These are phyloP conservation scores for Heritiera fomes DNA, from an alignment of 345 rosid species.

Conservation along the genomic window DNA sequence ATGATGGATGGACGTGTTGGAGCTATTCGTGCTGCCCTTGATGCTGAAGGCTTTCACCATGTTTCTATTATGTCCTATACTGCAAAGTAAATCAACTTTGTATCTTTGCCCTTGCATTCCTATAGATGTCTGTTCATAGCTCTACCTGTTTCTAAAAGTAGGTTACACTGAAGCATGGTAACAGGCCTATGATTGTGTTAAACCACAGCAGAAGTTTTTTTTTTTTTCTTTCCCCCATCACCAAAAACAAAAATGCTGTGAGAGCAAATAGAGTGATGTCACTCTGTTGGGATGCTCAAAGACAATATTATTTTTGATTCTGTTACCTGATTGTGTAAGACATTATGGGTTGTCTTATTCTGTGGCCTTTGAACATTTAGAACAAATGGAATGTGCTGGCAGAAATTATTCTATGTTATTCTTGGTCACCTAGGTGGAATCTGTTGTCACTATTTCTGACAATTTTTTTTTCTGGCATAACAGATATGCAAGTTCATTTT, in stretches of 20 bases:
- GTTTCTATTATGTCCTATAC: constrained; percentile 98
- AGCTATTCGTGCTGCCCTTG: constrained; percentile 85
- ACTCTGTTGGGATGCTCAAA: not conserved
- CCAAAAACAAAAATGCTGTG: not conserved
- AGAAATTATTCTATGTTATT: not conserved
- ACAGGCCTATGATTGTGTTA: not conserved
- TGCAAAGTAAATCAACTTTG: constrained; percentile 63
- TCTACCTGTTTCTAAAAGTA: not conserved
- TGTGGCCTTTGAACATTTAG: not conserved
- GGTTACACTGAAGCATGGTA: not conserved
- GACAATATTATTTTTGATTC: not conserved
- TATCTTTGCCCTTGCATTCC: not conserved
- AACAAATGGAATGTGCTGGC: not conserved
- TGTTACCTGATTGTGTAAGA: not conserved
- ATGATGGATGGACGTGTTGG: constrained; percentile 98
- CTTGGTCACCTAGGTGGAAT: not conserved
- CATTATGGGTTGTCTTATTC: not conserved
- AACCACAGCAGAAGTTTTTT: not conserved
- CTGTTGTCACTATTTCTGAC: constrained; percentile 8
- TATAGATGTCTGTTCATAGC: not conserved
- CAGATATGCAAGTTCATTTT: constrained; percentile 94
- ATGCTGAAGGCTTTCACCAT: constrained; percentile 86
- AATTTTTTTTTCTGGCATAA: constrained; percentile 21
- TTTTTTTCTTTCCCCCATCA: not conserved
- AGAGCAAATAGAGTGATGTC: not conserved